Conservation (phyloP, 2,329 filamentous ascomycete species). For the Scolecobasidium constrictum region DNA sequence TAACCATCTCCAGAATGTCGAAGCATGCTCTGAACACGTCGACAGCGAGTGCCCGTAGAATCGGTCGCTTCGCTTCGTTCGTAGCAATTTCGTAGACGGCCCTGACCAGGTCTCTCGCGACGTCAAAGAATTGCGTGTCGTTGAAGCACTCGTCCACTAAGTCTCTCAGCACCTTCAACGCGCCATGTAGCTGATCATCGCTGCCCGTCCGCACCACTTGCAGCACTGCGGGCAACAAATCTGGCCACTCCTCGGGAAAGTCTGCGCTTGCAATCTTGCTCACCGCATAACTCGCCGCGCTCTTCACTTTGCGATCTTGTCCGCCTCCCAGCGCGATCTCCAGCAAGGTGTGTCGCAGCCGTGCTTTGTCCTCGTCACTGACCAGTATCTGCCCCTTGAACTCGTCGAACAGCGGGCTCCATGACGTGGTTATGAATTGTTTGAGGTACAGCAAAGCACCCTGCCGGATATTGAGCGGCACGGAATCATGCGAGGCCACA, state of each 20-base stretch:
- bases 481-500: conserved; percentile 65
- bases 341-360: conserved; percentile 63
- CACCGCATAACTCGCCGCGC: conserved; percentile 76
- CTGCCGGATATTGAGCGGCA: conserved; percentile 69
- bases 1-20: conserved; percentile 91
- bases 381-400: conserved; percentile 58
- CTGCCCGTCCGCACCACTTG: conserved; percentile 63
- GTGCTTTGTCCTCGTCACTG: conserved; percentile 59
- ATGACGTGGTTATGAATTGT: conserved; percentile 73
- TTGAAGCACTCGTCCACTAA: conserved; percentile 88
- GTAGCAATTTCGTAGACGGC: conserved; percentile 74
- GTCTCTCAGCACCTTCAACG: conserved; percentile 77
- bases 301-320: conserved; percentile 74
- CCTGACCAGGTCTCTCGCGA: conserved; percentile 76
- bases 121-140: conserved; percentile 88
- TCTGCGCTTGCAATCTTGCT: conserved; percentile 91
- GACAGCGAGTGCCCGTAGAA: conserved; percentile 73
- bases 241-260: conserved; percentile 93
- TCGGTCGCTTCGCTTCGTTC: conserved; percentile 61
- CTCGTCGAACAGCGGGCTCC: conserved; percentile 67
- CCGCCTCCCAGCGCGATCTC: conserved; percentile 60
- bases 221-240: conserved; percentile 70
- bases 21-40: conserved; percentile 87
- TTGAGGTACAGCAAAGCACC: conserved; percentile 70
- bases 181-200: conserved; percentile 77